Base-by-base conservation (phyloP, 768 basidiomycete genomes). In the Tricholoma sp. region DNA sequence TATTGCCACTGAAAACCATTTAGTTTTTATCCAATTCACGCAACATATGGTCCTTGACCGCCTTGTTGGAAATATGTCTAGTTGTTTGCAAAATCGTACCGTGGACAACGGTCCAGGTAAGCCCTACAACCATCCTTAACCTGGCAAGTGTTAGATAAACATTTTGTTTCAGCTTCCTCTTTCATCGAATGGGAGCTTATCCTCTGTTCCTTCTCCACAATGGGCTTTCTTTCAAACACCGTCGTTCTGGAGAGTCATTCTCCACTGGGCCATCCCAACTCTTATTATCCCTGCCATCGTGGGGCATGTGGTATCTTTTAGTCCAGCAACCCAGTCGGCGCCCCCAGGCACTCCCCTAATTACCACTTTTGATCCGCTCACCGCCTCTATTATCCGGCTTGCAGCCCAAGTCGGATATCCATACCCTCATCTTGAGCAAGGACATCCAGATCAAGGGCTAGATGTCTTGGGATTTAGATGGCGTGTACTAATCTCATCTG, bases 11-110 rank as follows among this genome's bases (percentile, higher is more conserved):
- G 24, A 51, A 56, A 62, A 31, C 59, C 53, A 3, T 27, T 32
- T 34, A 82, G 86, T 80, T 82, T 54, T 73, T 88, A 9, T 89
- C 88, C n/a, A 82, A 82, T 60, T 83, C 86, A 1, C 75, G 74
- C 35, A 83, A 84, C 57, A 83, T 89, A 45, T 83, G 80, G 75
- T 74, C 76, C 18, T 59, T 84, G 43, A 83, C 83, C 0, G 76
- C 79, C 6, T 52, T 83, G 8, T 61, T 76, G 16, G 88, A 89
- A 65, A 65, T 86, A 5, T 18, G 82, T 0, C 82, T 79, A 59
- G 72, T 89, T 37, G 63, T 87, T 14, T 73, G 71, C 49, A 69
- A 66, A 11, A 72, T 84, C 21, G 73, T 84, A 51, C 85, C 86
- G 0, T 86, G 83, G 83, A 68, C 73, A 55, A 60, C 60, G 11